Base-by-base conservation (phyloP, 176 grass and related monocot genomes). In the Leersia perrieri region DNA sequence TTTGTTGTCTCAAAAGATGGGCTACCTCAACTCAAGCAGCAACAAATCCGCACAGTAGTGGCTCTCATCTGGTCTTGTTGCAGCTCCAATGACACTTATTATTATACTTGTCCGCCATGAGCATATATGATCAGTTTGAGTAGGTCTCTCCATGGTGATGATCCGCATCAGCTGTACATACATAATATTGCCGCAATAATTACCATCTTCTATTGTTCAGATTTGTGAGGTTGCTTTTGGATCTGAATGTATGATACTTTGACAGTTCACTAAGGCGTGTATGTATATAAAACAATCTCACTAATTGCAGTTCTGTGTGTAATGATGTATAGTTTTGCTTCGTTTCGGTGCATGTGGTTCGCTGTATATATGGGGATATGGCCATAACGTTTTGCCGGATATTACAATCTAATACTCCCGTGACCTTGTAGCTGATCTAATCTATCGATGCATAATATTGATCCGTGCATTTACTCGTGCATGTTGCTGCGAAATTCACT, bases 1-100 rank as follows among this genome's bases (percentile, higher is more conserved):
- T 33, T 69, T 73, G 25, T 63, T 90, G 79, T 51, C 82, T 79
- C 63, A 92, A 83, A 88, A 75, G 68, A 61, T 86, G 68, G 66
- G 63, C 79, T 94, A 65, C 60, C 67, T 84, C 25, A 68, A 64
- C 72, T 86, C 65, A 23, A 87, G 31, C 29, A 79, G 53, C 80
- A 66, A 33, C 23, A 84, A 78, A 42, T 34, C 38, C 5, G 10
- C 26, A 76, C 39, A 65, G 29, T 33, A 71, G 28, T 1, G 3
- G 14, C 34, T 58, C 53, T 36, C 12, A 0, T 12, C 30, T 39
- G 64, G 13, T 40, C 44, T 2, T 39, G 26, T 8, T 39, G 28
- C 66, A 40, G 16, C 49, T 38, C 22, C 0, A 5, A 25, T 2
- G 27, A 80, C 74, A 1, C 18, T 31, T 7, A 20, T 64, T 26